Evolutionary conservation across 2,329 filamentous ascomycete genomes (phyloP), one percentile per base, ranked within the genome.

Genomic region (Aspergillus bombycis): DNA sequence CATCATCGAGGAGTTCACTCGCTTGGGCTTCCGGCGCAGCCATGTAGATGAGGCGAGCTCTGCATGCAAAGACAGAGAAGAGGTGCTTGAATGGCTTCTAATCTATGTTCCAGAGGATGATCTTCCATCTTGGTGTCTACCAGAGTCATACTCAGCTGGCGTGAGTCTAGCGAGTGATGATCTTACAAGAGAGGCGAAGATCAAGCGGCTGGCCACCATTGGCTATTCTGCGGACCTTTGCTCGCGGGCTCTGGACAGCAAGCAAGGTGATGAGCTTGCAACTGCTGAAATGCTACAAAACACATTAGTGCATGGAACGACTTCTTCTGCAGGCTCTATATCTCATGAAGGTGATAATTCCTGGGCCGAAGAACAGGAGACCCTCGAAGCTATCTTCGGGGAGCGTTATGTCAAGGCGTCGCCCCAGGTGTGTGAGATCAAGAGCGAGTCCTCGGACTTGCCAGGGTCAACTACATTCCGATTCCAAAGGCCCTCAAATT

Each of bases 41-140:
- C 95, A 99, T 74, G 87, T 94, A 46, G 89, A 96, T 73, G 95
- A 99, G 79, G 94, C 95, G 10, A 87, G 91, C 1, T 88, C 88
- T 52, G 88, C 94, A 71, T 97, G 94, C 81, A 96, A 94, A 77
- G 93, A 97, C 75, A 86, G 91, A 34, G 94, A 97, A 75, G 95
- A 99, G 79, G 90, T 93, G 19, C 84, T 99, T 2, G 94, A 98
- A 76, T 99, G 95, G 95, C 85, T 99, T 19, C 85, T 99, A 56
- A 94, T 98, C 58, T 94, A 99, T 78, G 93, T 99, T 2, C 95
- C 95, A 1, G 95, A 99, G 75, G 95, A 99, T 74, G 95, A 98
- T 72, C 81, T 98, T n/a, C 95, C 95, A 1, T 83, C 86, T 8
- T 98, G 94, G 93, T 92, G 92, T 70, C 81, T 99, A 48, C 95